phyloP scores from a whole-genome alignment of 2,329 filamentous ascomycete genomes.

The Penicillium crustosum region DNA sequence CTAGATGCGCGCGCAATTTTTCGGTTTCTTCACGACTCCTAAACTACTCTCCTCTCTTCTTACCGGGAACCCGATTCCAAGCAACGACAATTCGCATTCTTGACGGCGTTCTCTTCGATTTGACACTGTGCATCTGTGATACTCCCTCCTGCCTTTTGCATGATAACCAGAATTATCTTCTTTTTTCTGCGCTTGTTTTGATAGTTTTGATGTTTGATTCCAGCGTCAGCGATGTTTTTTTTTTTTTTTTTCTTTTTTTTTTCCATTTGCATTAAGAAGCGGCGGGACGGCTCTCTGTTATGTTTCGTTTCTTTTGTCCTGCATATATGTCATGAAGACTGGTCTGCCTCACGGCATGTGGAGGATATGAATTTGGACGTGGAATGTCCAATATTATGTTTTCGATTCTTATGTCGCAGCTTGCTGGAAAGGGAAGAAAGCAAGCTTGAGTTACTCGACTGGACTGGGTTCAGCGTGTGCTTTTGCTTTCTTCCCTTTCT shows the following conservation, averaged over 20 bases:
- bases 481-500: slow-evolving; percentile 13
- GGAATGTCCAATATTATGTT: slow-evolving; percentile 36
- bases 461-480: slow-evolving; percentile 20
- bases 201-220: slow-evolving; percentile 40
- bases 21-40: neutral
- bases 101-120: slow-evolving; percentile 53
- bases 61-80: slow-evolving; percentile 26
- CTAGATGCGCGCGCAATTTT: neutral
- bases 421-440: slow-evolving; percentile 6
- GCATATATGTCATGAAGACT: slow-evolving; percentile 51
- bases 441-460: slow-evolving; percentile 7
- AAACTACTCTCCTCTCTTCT: neutral
- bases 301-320: slow-evolving; percentile 39
- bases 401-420: slow-evolving; percentile 35
- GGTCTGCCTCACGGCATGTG: slow-evolving; percentile 50
- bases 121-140: slow-evolving; percentile 47
- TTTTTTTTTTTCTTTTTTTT: slow-evolving; percentile 24
- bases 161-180: slow-evolving; percentile 31
- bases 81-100: slow-evolving; percentile 40
- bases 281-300: slow-evolving; percentile 50
- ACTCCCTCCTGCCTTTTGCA: slow-evolving; percentile 42
- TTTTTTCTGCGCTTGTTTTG: slow-evolving; percentile 39
- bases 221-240: slow-evolving; percentile 50
- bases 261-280: slow-evolving; percentile 46
- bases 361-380: slow-evolving; percentile 45